phyloP scores from a whole-genome alignment of 2,329 filamentous ascomycete species.

The Colletotrichum sp. region DNA sequence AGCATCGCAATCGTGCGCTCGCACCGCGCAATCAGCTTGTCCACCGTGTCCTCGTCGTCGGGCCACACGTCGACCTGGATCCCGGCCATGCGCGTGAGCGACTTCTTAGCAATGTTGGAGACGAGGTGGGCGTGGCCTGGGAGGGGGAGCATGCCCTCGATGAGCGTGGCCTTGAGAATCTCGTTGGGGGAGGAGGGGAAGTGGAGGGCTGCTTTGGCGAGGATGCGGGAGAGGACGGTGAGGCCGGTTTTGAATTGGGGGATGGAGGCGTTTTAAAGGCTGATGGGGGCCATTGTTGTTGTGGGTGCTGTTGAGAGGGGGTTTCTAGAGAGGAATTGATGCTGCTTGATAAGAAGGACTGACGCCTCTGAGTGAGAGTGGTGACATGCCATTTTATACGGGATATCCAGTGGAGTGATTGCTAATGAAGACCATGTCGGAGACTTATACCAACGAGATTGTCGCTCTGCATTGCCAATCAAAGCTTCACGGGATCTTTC shows the following conservation, averaged over 20 bases:
- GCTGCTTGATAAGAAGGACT: background rate
- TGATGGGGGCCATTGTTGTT: background rate
- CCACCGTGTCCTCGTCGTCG: background rate
- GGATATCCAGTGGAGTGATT: rapidly evolving
- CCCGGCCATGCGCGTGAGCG: background rate
- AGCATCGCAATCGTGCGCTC: background rate
- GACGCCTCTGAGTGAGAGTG: background rate
- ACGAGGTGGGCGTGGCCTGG: background rate
- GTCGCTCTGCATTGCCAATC: background rate
- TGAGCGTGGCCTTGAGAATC: background rate
- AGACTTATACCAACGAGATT: background rate
- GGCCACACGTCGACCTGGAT: background rate
- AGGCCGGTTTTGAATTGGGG: background rate
- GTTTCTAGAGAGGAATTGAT: background rate
- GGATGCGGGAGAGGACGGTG: background rate
- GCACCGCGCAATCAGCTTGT: background rate
- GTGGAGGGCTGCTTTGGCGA: background rate
- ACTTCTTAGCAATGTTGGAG: background rate
- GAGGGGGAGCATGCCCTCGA: background rate
- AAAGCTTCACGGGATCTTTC: background rate
- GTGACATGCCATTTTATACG: background rate
- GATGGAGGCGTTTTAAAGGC: background rate
- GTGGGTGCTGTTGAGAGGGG: background rate
- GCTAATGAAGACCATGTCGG: background rate
- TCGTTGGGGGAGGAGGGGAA: background rate